Evolutionary conservation across 73 alveolate genomes (phyloP).

Genomic region (Tetrahymena malaccensis): DNA sequence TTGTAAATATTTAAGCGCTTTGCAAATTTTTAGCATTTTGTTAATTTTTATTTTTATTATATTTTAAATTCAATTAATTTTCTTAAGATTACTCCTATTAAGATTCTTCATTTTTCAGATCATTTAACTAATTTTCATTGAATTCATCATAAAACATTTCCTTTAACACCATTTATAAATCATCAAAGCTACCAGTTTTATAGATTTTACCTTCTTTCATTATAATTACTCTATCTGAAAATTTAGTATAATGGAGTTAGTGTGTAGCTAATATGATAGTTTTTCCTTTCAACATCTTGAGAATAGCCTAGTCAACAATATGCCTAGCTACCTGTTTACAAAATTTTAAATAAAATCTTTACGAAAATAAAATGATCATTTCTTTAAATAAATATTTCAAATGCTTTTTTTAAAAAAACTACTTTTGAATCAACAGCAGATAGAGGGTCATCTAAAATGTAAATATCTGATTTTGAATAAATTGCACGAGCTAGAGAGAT

Average conservation of each 20-base stretch:
- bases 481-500: constrained; percentile 64
- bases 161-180: neutral
- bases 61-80: no score
- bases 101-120: no score
- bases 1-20: neutral
- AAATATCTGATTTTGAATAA: constrained; percentile 47
- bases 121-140: no score
- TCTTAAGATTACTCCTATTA: no score
- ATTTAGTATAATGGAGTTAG: constrained; percentile 27
- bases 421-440: constrained; percentile 63
- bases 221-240: constrained; percentile 42
- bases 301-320: constrained; percentile 39
- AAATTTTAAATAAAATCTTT: neutral
- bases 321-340: constrained; percentile 27
- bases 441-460: constrained; percentile 62
- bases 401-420: neutral
- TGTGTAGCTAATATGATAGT: constrained; percentile 51
- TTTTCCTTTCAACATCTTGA: constrained; percentile 43
- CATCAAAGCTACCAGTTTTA: neutral
- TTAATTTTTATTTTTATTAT: no score
- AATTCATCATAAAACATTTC: no score
- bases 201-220: constrained; percentile 43
- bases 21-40: neutral
- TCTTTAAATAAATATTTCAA: no score
- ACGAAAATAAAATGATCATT: no score